phyloP scores from a whole-genome alignment of 2,329 filamentous ascomycete genomes.

The Fusarium paranaense region DNA sequence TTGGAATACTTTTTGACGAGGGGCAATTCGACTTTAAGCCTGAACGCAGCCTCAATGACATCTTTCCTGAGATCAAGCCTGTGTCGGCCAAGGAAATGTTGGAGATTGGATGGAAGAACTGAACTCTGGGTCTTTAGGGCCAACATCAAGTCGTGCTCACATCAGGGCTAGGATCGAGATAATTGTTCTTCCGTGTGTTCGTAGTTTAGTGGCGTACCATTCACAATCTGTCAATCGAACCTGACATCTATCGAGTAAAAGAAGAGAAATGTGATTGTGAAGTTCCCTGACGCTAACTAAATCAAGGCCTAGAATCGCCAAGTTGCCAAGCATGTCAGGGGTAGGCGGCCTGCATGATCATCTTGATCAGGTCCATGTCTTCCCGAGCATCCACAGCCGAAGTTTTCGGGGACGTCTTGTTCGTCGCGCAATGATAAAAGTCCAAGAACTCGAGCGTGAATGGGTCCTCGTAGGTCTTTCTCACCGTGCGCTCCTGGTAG shows the following conservation, averaged over 20 bases:
- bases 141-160: no score
- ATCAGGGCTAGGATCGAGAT: neutral
- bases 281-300: no score
- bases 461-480: constrained; percentile 56
- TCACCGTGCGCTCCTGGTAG: constrained; percentile 39
- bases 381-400: constrained; percentile 45
- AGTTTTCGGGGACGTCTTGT: constrained; percentile 47
- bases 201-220: neutral
- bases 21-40: constrained; percentile 1
- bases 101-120: constrained; percentile 8
- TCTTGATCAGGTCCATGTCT: constrained; percentile 22
- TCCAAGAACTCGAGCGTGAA: constrained; percentile 50
- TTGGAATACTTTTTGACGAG: neutral
- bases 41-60: neutral
- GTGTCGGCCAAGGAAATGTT: neutral
- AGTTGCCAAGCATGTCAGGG: neutral
- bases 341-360: constrained; percentile 23
- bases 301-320: neutral
- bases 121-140: no score
- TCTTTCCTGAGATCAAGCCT: constrained; percentile 5
- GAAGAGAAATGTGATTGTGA: neutral
- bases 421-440: constrained; percentile 27
- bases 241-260: neutral
- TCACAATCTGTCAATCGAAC: neutral
- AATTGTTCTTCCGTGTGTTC: neutral